Base-by-base conservation (phyloP, 116 monocot genomes). In the Dioscorea cayenensis region DNA sequence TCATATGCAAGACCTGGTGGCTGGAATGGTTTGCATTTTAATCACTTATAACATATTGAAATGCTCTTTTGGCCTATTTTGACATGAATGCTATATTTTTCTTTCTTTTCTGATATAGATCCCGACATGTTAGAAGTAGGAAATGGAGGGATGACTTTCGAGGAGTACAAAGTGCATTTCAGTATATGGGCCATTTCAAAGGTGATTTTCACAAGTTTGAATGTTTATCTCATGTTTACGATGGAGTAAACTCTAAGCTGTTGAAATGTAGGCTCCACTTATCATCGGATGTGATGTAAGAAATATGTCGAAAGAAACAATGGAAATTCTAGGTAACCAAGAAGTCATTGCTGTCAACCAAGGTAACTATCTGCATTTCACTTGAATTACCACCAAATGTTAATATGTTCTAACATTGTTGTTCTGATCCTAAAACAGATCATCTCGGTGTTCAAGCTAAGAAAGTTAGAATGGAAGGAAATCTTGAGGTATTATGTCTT, bases 91-190 rank as follows among this genome's bases (percentile, higher is more conserved):
- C 17, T 55, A 55, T 14, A n/a, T 18, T 64, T 16, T 29, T 65
- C 1, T 29, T 28, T 51, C 49, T 10, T 29, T 62, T 72, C 32
- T 4, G 32, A 32, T 32, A 32, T 32, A 95, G 95, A 95, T 81
- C 92, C 95, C 2, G 85, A 95, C 20, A 89, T 89, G 89, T 87
- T 95, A 70, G 92, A 95, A 69, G 85, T 95, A 50, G 89, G 92
- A 60, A 95, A 95, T 77, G 92, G 95, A 67, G 89, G 89, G 36
- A 92, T 92, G 95, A 76, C 79, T n/a, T 73, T 67, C 68, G 86
- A 85, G 58, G 95, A 95, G 65, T 95, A 95, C 74, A 70, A 69
- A 11, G 60, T 82, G 51, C 92, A 95, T 73, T 95, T 95, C 73
- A 95, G 89, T 67, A 77, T 95, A 50, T 95, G 95, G 92, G 89